phyloP scores from a whole-genome alignment of 2,329 filamentous ascomycete genomes.

The Ilyonectria sp. region DNA sequence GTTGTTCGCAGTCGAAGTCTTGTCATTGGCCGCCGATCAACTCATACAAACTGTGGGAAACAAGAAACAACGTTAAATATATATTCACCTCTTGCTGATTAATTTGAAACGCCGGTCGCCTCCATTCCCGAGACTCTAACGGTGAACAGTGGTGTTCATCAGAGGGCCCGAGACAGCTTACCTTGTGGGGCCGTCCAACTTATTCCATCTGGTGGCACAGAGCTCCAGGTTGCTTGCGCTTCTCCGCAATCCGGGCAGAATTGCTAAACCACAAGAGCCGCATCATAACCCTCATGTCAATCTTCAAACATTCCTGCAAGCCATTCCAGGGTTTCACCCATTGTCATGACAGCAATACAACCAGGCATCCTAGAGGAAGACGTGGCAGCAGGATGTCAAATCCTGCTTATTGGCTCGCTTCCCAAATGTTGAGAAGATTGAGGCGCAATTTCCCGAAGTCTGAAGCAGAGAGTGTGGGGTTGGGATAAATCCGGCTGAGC shows the following conservation, averaged over 20 bases:
- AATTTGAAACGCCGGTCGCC: neutral
- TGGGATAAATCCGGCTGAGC: conserved; percentile 42
- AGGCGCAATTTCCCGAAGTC: conserved; percentile 36
- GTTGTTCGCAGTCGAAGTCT: too few species aligned
- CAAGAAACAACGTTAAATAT: too few species aligned
- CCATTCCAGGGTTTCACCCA: conserved; percentile 15
- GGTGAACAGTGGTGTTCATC: neutral
- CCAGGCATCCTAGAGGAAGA: neutral
- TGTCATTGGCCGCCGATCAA: too few species aligned
- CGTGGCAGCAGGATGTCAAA: neutral
- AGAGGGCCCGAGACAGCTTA: neutral
- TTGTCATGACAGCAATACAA: conserved; percentile 5
- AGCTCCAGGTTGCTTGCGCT: neutral
- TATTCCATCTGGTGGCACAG: neutral
- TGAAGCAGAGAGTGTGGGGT: conserved; percentile 31
- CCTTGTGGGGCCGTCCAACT: conserved; percentile 1
- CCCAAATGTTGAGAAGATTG: conserved; percentile 17
- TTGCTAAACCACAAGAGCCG: conserved; percentile 1
- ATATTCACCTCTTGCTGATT: neutral
- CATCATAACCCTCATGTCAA: neutral
- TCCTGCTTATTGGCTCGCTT: conserved; percentile 35
- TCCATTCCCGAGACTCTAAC: neutral
- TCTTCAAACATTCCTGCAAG: neutral
- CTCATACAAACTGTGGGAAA: too few species aligned
- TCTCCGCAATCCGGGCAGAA: conserved; percentile 10